Percentiles rank a stretch among this genome's conserved stretches.
Conservation (phyloP, 2,329 filamentous ascomycete species). For the Dactylellina parvicollis region DNA sequence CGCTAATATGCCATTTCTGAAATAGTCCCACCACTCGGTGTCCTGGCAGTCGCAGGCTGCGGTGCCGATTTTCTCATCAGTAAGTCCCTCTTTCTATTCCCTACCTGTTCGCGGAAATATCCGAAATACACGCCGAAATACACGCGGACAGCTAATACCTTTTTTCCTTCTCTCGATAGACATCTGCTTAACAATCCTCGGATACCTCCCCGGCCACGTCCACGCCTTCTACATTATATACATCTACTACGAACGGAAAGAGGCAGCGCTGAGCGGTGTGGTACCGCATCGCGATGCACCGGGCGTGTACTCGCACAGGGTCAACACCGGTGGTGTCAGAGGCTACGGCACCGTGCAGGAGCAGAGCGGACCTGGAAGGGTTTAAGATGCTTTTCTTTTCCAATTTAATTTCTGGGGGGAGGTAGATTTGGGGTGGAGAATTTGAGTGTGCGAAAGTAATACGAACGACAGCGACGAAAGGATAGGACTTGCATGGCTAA, state of each 20-base stretch:
- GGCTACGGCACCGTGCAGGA: conserved; percentile 42
- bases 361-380: conserved; percentile 8
- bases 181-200: conserved; percentile 72
- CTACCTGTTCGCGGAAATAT: not conserved
- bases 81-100: conserved; percentile 57
- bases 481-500: too few species aligned
- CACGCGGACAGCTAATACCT: not conserved
- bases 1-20: conserved; percentile 9
- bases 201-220: conserved; percentile 80
- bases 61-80: conserved; percentile 63
- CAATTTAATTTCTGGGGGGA: too few species aligned
- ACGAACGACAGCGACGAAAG: too few species aligned
- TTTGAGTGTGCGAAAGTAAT: too few species aligned
- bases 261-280: conserved; percentile 32
- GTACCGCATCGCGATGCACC: conserved; percentile 29
- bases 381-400: not conserved
- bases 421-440: too few species aligned
- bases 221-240: conserved; percentile 85
- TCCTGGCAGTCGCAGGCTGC: conserved; percentile 73
- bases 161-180: conserved; percentile 62
- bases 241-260: conserved; percentile 76
- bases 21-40: conserved; percentile 73
- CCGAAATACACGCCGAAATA: not conserved
- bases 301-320: conserved; percentile 37
- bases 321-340: conserved; percentile 41